Conservation (phyloP, 441 rosid species). For the Theobroma grandiflorum region DNA sequence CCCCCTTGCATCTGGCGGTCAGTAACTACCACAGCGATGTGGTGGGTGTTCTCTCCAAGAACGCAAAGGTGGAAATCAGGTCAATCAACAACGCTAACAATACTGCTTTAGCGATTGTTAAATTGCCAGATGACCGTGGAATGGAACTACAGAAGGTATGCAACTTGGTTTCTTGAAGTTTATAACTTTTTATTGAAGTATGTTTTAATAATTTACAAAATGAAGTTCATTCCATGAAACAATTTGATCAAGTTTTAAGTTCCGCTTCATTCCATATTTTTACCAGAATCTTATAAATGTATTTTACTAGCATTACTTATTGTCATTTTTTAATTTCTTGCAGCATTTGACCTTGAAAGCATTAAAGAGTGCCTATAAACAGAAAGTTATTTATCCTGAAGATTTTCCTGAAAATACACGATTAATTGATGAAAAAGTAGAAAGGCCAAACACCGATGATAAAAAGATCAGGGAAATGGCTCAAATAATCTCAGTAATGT, state of each 20-base stretch:
- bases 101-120: constrained; percentile 12
- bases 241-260: background rate
- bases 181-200: background rate
- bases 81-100: background rate
- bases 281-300: too few species aligned
- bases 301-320: too few species aligned
- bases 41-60: constrained; percentile 6
- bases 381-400: background rate
- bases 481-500: background rate
- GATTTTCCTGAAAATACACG: background rate
- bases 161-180: background rate
- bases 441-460: background rate
- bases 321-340: background rate
- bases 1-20: constrained; percentile 34
- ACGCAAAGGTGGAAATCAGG: constrained; percentile 24
- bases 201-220: background rate
- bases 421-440: background rate
- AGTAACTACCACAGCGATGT: constrained; percentile 18
- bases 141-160: constrained; percentile 32
- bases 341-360: constrained; percentile 20
- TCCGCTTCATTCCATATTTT: too few species aligned
- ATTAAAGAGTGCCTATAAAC: background rate
- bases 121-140: background rate
- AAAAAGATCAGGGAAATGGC: constrained; percentile 11
- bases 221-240: background rate